Evolutionary conservation across 2,329 filamentous ascomycete genomes (phyloP).

Genomic region (Zalaria obscura): DNA sequence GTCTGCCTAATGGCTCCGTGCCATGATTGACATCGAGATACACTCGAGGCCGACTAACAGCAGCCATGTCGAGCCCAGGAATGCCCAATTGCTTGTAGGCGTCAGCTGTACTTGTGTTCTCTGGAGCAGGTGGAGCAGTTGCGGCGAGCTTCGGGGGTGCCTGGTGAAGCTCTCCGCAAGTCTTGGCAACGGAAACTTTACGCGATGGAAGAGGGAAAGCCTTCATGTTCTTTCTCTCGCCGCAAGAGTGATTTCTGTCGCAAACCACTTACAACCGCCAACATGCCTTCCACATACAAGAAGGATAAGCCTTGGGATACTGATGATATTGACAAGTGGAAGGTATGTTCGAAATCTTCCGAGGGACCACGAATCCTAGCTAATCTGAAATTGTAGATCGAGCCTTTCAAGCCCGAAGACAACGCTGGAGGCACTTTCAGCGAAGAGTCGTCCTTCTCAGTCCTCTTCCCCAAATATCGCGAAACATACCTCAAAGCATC

Average conservation of each 20-base stretch:
- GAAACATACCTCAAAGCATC: constrained; percentile 86
- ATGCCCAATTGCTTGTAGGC: too few species aligned
- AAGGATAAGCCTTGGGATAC: constrained; percentile 91
- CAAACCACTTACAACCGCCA: constrained; percentile 10
- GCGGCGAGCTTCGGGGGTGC: too few species aligned
- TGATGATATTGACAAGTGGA: constrained; percentile 96
- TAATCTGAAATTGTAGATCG: constrained; percentile 38
- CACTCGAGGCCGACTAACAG: constrained; percentile 19
- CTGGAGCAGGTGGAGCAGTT: too few species aligned
- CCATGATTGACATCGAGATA: constrained; percentile 29
- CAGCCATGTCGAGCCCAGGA: constrained; percentile 6
- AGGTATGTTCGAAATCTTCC: constrained; percentile 26
- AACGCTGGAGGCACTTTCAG: constrained; percentile 75
- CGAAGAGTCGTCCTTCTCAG: constrained; percentile 81
- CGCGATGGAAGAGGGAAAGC: too few species aligned
- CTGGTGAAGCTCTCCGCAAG: too few species aligned
- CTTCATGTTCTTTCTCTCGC: too few species aligned
- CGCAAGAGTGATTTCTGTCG: neutral
- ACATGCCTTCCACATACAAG: constrained; percentile 80
- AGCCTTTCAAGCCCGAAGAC: constrained; percentile 72
- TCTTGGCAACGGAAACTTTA: too few species aligned
- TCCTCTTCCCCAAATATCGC: constrained; percentile 87
- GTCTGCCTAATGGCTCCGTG: constrained; percentile 24
- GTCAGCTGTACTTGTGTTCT: too few species aligned
- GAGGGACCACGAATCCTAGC: neutral